phyloP scores from a whole-genome alignment of 2,329 filamentous ascomycete genomes.

The Colletotrichum somersetense region DNA sequence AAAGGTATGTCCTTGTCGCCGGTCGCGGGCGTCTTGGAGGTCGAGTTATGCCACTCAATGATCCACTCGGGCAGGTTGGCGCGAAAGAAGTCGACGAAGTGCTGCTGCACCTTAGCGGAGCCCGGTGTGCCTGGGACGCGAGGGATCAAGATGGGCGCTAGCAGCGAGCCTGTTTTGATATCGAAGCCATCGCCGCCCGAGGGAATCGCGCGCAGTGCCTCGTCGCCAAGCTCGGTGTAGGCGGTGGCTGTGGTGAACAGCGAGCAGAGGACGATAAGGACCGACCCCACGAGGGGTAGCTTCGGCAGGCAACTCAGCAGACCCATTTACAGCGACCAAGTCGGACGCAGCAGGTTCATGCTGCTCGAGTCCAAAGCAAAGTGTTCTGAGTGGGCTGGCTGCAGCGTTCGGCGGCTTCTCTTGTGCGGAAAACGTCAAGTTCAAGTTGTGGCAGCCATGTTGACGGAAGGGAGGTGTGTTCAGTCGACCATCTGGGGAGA shows the following conservation, averaged over 20 bases:
- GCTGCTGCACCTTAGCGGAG: slow-evolving; percentile 77
- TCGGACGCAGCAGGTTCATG: slow-evolving; percentile 37
- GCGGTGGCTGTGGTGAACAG: slow-evolving; percentile 49
- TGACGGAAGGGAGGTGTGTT: slow-evolving; percentile 20
- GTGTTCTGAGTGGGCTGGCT: not conserved
- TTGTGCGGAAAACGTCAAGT: slow-evolving; percentile 24
- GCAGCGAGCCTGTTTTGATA: slow-evolving; percentile 78
- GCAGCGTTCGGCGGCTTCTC: slow-evolving; percentile 25
- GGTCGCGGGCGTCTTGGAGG: slow-evolving; percentile 82
- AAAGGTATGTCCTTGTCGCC: slow-evolving; percentile 82
- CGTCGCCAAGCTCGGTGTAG: slow-evolving; percentile 76
- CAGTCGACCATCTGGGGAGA: slow-evolving; percentile 16
- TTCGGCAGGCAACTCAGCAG: slow-evolving; percentile 34
- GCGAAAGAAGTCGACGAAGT: slow-evolving; percentile 87
- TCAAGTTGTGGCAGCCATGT: slow-evolving; percentile 14
- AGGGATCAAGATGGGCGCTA: slow-evolving; percentile 88
- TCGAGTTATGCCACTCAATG: slow-evolving; percentile 90
- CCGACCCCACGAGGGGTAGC: slow-evolving; percentile 40
- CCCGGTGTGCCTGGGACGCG: slow-evolving; percentile 90
- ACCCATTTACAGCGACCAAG: slow-evolving; percentile 37
- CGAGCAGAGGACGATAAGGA: slow-evolving; percentile 42
- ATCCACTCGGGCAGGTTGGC: slow-evolving; percentile 82
- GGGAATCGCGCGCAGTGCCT: slow-evolving; percentile 78
- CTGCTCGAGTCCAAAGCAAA: slow-evolving; percentile 14
- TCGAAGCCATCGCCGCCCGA: slow-evolving; percentile 82